These are phyloP conservation scores for Phanerochaete sordida DNA, from an alignment of 768 basidiomycete genomes.

Conservation along the genomic window DNA sequence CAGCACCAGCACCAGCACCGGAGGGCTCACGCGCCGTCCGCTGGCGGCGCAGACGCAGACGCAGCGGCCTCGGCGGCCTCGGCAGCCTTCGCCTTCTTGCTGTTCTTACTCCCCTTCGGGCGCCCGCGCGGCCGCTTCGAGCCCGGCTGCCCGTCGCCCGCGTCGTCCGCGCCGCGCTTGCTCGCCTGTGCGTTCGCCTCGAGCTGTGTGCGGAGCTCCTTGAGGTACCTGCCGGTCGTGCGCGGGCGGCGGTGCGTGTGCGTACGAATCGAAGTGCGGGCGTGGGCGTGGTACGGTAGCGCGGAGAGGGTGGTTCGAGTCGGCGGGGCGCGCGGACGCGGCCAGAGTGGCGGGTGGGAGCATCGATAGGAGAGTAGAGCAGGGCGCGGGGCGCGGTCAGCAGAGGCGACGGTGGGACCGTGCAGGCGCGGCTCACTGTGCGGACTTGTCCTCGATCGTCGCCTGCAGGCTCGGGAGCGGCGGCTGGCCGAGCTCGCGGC, in stretches of 20 bases:
- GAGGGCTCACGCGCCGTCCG: neutral
- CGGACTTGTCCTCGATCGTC: constrained; percentile 68
- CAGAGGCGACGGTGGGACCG: neutral
- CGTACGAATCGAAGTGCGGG: no score
- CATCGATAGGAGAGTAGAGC: constrained; percentile 1
- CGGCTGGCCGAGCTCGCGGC: constrained; percentile 72
- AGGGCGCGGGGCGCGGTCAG: neutral
- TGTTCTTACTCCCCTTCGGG: constrained; percentile 34
- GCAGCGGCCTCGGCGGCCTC: neutral
- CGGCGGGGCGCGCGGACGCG: neutral
- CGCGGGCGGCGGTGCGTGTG: neutral
- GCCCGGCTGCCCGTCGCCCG: constrained; percentile 19
- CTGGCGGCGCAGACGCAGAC: neutral
- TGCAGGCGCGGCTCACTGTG: constrained; percentile 37
- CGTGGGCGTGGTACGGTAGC: neutral
- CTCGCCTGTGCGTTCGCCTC: constrained; percentile 15
- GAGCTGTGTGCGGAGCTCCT: constrained; percentile 27
- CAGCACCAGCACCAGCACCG: no score
- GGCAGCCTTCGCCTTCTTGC: constrained; percentile 16
- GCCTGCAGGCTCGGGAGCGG: constrained; percentile 70
- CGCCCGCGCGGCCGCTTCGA: constrained; percentile 32
- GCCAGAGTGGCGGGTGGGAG: neutral
- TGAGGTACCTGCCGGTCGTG: constrained; percentile 25
- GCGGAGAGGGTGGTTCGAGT: neutral
- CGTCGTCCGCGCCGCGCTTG: constrained; percentile 26